Percentiles rank a stretch among this genome's conserved stretches.
phyloP scores from a whole-genome alignment of 2,329 filamentous ascomycete genomes.

The Corinectria fuckeliana region DNA sequence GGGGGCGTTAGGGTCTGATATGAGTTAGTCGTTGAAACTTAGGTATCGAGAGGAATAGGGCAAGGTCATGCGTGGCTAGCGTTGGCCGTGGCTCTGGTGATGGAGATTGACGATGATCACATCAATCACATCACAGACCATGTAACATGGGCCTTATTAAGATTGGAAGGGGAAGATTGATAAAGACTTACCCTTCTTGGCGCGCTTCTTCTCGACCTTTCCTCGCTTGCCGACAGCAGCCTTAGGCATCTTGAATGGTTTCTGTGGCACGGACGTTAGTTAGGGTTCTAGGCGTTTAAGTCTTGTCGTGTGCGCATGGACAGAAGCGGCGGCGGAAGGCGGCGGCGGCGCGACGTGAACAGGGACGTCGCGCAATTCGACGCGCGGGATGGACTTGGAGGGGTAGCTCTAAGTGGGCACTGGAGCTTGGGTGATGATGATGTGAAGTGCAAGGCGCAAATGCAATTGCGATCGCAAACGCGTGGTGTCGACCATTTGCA shows the following conservation, averaged over 20 bases:
- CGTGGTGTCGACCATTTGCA: constrained; percentile 25
- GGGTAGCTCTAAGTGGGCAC: constrained; percentile 34
- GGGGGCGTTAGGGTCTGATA: constrained; percentile 89
- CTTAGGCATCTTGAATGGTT: constrained; percentile 62
- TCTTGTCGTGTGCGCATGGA: neutral
- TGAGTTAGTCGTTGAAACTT: neutral
- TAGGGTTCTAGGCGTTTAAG: neutral
- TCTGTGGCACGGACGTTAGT: constrained; percentile 39
- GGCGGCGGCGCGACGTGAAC: neutral
- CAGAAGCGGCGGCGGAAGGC: neutral
- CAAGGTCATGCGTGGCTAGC: neutral
- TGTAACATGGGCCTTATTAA: neutral
- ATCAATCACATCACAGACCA: neutral
- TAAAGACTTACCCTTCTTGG: constrained; percentile 64
- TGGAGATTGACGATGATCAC: neutral
- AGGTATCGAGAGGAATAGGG: neutral
- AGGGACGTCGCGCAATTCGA: neutral
- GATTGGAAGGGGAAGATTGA: neutral
- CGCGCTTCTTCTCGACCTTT: constrained; percentile 62
- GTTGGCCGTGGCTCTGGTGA: neutral
- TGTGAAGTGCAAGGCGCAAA: constrained; percentile 36
- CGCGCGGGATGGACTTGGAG: constrained; percentile 18
- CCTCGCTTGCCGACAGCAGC: constrained; percentile 59
- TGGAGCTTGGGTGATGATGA: constrained; percentile 17
- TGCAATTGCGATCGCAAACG: constrained; percentile 37